Percentiles rank a stretch among this genome's conserved stretches.
phyloP scores from a whole-genome alignment of 495 filamentous ascomycete genomes.

The Penicillium cinerascens region DNA sequence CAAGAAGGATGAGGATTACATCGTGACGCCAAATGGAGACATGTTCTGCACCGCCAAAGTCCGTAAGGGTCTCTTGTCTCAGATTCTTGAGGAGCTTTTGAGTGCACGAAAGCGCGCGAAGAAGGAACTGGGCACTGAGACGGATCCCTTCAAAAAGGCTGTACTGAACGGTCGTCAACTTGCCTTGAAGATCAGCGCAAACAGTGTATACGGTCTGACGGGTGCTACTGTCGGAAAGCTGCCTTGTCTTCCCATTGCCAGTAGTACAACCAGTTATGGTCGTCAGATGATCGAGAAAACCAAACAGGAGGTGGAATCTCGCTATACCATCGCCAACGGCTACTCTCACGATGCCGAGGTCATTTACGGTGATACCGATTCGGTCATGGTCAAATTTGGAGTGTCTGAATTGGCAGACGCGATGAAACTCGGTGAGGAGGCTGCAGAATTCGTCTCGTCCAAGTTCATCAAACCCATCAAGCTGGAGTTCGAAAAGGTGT shows the following conservation, averaged over 20 bases:
- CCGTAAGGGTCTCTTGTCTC: constrained; percentile 86
- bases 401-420: constrained; percentile 75
- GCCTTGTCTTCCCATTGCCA: constrained; percentile 91
- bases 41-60: constrained; percentile 85
- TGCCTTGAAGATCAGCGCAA: constrained; percentile 93
- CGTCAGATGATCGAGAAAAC: constrained; percentile 99
- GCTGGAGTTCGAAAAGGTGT: constrained; percentile 99
- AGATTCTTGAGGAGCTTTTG: constrained; percentile 93
- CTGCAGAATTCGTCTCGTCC: constrained; percentile 76
- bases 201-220: constrained; percentile 96
- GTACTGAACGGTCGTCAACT: constrained; percentile 97
- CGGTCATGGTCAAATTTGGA: constrained; percentile 99
- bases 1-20: constrained; percentile 89
- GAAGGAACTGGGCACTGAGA: constrained; percentile 84
- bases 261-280: constrained; percentile 92
- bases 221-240: constrained; percentile 95
- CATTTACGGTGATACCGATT: constrained; percentile 99
- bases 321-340: constrained; percentile 89
- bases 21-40: constrained; percentile 90
- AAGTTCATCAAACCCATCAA: constrained; percentile 97
- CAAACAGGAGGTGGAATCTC: constrained; percentile 83
- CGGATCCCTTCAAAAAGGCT: constrained; percentile 94
- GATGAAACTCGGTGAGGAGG: constrained; percentile 94
- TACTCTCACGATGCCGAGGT: constrained; percentile 92
- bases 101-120: constrained; percentile 89